Conservation (phyloP, 306 rosid genomes). For the Lathyrus oleraceus region DNA sequence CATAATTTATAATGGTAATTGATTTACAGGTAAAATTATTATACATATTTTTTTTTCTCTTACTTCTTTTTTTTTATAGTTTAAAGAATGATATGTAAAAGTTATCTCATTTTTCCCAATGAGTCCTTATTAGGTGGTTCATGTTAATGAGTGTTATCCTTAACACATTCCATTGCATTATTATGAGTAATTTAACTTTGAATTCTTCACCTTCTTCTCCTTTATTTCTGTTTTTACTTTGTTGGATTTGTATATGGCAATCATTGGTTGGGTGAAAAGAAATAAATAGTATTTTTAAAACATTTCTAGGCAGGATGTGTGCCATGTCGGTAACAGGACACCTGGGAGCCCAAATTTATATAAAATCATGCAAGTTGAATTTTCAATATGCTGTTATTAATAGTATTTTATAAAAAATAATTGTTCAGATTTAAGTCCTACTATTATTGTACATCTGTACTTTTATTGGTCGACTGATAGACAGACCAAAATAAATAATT, state of each 20-base stretch:
- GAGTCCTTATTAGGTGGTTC: not conserved
- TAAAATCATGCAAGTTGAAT: slow-evolving; percentile 18
- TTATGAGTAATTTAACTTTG: slow-evolving; percentile 23
- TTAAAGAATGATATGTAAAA: too few species aligned
- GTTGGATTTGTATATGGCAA: slow-evolving; percentile 17
- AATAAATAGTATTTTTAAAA: slow-evolving; percentile 23
- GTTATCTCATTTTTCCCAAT: too few species aligned
- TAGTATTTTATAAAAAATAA: not conserved
- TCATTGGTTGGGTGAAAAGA: slow-evolving; percentile 36
- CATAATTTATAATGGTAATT: too few species aligned
- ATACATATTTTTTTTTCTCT: too few species aligned
- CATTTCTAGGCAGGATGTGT: slow-evolving; percentile 27
- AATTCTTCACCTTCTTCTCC: slow-evolving; percentile 5
- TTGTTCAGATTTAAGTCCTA: not conserved
- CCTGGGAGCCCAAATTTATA: slow-evolving; percentile 34
- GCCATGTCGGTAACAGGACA: slow-evolving; percentile 52
- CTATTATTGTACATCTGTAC: slow-evolving; percentile 12
- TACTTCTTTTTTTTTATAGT: too few species aligned
- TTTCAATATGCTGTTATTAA: not conserved
- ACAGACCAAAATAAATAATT: not conserved
- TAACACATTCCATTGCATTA: not conserved
- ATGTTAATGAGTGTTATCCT: not conserved
- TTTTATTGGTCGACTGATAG: not conserved
- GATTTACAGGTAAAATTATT: too few species aligned
- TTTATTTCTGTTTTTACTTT: not conserved